Base-by-base conservation (phyloP, 768 basidiomycete species). In the Leccinum truebloodii region DNA sequence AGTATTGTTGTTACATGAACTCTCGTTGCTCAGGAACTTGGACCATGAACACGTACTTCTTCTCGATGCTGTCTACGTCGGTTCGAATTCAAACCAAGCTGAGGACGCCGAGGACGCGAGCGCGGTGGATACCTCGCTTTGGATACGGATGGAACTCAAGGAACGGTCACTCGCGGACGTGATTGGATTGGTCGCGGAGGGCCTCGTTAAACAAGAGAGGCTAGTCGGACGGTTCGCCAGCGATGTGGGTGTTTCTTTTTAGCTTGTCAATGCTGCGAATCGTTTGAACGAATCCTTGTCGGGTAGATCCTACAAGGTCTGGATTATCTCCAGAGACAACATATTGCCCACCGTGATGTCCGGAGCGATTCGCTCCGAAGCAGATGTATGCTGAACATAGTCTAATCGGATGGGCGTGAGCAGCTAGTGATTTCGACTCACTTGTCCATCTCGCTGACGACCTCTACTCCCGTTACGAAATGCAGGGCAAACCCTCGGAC, bases 101-200 rank as follows among this genome's bases (percentile, higher is more conserved):
- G 77, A 78, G 56, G 59, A 59, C 30, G 18, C 16, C 3, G 54
- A 56, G 22, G 58, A 53, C 28, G 56, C 62, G 4, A 28, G 32
- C 4, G 35, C 30, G 7, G 63, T 75, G 22, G 86, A 86, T 59
- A 84, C 85, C 63, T 82, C 86, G 59, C 73, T 94, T 39, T 94
- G 92, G 92, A 87, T 94, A 53, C 78, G 87, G 63, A 94, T 94
- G 92, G 91, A 93, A 71, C 82, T 94, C 34, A 92, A 94, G 92
- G 90, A 92, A 67, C 81, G 91, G 63, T 92, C 90, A 69, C 76
- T 94, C 65, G 92, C 92, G 66, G 92, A 94, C 71, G 81, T 94
- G 51, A 79, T 94, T 16, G 83, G 79, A 16, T 72, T 92, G 20
- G 83, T 83, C 7, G 81, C 77, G 13, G 79, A 84, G 61, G 90